Percentiles rank a stretch among this genome's conserved stretches.
Evolutionary conservation across 768 basidiomycete species (phyloP).

Genomic region (Lentinula guzmanii): DNA sequence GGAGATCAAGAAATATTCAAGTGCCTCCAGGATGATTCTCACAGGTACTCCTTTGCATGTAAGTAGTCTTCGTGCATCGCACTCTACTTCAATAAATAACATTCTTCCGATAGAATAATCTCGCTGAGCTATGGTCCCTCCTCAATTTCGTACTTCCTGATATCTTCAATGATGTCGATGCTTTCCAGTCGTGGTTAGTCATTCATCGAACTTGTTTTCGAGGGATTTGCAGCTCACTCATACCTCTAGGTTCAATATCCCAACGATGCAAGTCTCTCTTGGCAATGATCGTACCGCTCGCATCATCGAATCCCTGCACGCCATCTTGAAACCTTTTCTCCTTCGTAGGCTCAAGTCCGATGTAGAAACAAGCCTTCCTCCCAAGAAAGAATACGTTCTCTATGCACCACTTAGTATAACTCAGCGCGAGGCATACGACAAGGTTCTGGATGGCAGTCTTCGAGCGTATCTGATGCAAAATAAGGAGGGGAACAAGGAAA

Average conservation of each 20-base stretch:
- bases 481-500: constrained; percentile 3
- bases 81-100: background rate
- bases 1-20: constrained; percentile 83
- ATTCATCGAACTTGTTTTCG: constrained; percentile 9
- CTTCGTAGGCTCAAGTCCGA: constrained; percentile 88
- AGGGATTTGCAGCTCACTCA: constrained; percentile 17
- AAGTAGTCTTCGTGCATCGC: constrained; percentile 17
- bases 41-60: constrained; percentile 97
- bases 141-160: constrained; percentile 95
- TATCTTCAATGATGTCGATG: constrained; percentile 83
- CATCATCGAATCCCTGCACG: constrained; percentile 76
- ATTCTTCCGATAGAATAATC: constrained; percentile 74
- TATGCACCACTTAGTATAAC: constrained; percentile 82
- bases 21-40: constrained; percentile 85
- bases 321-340: constrained; percentile 93
- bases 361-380: constrained; percentile 74
- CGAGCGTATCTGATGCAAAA: constrained; percentile 53
- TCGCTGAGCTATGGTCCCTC: constrained; percentile 90
- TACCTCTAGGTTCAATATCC: constrained; percentile 60
- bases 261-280: constrained; percentile 51
- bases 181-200: constrained; percentile 82
- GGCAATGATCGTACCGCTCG: constrained; percentile 53
- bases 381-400: constrained; percentile 91
- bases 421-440: constrained; percentile 84
- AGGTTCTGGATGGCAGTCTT: constrained; percentile 65